phyloP scores from a whole-genome alignment of 345 rosid genomes.

The Chamaenerion angustifolium region DNA sequence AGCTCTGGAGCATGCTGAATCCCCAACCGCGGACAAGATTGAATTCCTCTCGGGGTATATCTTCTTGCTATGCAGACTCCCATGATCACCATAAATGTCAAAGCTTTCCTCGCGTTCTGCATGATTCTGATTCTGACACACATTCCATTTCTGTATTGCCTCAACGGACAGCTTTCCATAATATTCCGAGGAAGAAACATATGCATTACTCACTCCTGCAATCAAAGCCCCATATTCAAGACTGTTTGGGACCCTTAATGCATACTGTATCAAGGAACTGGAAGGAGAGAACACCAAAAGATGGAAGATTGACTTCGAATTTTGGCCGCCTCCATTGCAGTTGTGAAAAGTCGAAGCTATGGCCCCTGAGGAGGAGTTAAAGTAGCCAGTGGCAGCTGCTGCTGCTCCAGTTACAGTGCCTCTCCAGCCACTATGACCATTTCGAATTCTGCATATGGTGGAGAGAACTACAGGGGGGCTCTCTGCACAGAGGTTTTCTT shows the following conservation, averaged over 20 bases:
- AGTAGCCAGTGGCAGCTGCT: conserved; percentile 76
- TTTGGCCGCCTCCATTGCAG: conserved; percentile 28
- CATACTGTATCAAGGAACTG: conserved; percentile 74
- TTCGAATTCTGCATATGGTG: conserved; percentile 70
- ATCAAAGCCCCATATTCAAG: conserved; percentile 16
- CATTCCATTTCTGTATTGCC: conserved; percentile 77
- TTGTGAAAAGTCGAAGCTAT: conserved; percentile 63
- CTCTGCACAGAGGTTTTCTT: conserved; percentile 23
- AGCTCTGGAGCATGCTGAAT: conserved; percentile 12
- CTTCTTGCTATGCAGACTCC: conserved; percentile 42
- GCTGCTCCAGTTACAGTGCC: conserved; percentile 70
- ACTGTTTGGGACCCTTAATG: conserved; percentile 25
- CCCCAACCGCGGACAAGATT: conserved; percentile 17
- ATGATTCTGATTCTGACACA: conserved; percentile 55
- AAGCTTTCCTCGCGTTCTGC: conserved; percentile 62
- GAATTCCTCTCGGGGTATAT: conserved; percentile 56
- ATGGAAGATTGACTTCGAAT: conserved; percentile 32
- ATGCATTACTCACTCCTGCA: conserved; percentile 21
- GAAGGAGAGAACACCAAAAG: conserved; percentile 75
- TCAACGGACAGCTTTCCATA: conserved; percentile 60
- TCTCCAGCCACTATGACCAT: conserved; percentile 66
- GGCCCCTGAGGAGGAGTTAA: conserved; percentile 47
- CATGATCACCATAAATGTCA: conserved; percentile 68
- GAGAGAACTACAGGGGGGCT: conserved; percentile 57
- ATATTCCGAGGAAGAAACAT: conserved; percentile 38